These are phyloP conservation scores for Tricholoma saponaceum DNA, from an alignment of 768 basidiomycete species.

Conservation along the genomic window DNA sequence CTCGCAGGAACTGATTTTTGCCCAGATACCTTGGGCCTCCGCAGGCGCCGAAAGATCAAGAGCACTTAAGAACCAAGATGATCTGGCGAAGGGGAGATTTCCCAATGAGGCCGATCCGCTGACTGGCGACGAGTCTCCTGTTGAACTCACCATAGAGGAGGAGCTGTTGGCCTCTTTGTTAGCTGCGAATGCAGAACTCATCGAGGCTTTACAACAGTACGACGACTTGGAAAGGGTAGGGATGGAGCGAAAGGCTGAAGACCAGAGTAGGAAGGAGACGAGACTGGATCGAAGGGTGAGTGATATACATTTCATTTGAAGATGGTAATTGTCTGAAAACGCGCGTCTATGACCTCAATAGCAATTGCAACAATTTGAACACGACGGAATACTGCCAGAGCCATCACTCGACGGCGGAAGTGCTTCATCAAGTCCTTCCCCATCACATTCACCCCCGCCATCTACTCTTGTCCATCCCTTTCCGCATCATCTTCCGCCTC, in stretches of 20 bases:
- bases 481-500: slow-evolving; percentile 23
- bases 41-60: slow-evolving; percentile 76
- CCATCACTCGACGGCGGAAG: slow-evolving; percentile 24
- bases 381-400: slow-evolving; percentile 29
- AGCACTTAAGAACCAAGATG: slow-evolving; percentile 22
- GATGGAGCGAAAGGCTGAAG: slow-evolving; percentile 57
- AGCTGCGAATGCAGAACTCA: slow-evolving; percentile 66
- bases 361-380: slow-evolving; percentile 35
- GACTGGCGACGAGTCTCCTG: slow-evolving; percentile 25
- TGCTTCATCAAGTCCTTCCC: slow-evolving; percentile 42
- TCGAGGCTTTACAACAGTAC: slow-evolving; percentile 66
- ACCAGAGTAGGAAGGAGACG: slow-evolving; percentile 65
- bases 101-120: neutral
- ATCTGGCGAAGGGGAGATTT: slow-evolving; percentile 10
- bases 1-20: slow-evolving; percentile 80
- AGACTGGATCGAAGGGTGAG: slow-evolving; percentile 65
- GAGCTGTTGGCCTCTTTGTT: slow-evolving; percentile 69
- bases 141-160: slow-evolving; percentile 66
- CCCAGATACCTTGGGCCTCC: slow-evolving; percentile 90
- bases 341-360: neutral
- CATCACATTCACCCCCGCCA: slow-evolving; percentile 35
- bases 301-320: slow-evolving; percentile 2
- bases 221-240: slow-evolving; percentile 75
- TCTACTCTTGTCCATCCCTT: slow-evolving; percentile 17
- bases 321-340: neutral